Conservation (phyloP, 306 rosid genomes). For the Quercus aquifolioides region DNA sequence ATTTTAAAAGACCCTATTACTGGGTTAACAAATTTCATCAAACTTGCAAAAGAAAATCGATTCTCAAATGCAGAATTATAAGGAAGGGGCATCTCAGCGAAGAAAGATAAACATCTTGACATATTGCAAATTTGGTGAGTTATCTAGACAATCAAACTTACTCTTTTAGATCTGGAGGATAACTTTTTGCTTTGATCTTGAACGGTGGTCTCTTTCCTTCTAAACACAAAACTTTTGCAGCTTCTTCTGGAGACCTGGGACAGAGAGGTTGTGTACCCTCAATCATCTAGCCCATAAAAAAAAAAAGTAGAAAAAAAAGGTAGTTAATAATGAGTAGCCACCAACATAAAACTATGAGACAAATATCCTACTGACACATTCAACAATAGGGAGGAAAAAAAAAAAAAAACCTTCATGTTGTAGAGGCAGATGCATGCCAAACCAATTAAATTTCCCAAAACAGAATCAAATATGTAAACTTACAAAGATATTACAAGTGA, state of each 20-base stretch:
- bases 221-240: constrained; percentile 51
- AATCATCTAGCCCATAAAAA: constrained; percentile 57
- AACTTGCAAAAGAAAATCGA: background rate
- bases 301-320: background rate
- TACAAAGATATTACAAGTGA: constrained; percentile 7
- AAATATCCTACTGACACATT: background rate
- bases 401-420: background rate
- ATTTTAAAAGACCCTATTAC: background rate
- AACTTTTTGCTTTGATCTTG: constrained; percentile 74
- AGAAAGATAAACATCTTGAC: constrained; percentile 28
- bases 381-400: background rate
- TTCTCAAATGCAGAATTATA: background rate
- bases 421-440: constrained; percentile 11
- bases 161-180: constrained; percentile 92
- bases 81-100: background rate
- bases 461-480: constrained; percentile 1
- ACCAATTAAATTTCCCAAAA: background rate
- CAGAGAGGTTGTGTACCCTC: constrained; percentile 80
- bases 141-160: constrained; percentile 38
- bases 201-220: constrained; percentile 80
- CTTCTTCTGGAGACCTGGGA: constrained; percentile 73
- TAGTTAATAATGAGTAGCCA: background rate
- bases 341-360: background rate
- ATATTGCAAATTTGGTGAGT: constrained; percentile 11
- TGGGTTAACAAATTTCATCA: background rate